Conservation (phyloP, 129 eudicot species). For the Heracleum sosnowskyi region DNA sequence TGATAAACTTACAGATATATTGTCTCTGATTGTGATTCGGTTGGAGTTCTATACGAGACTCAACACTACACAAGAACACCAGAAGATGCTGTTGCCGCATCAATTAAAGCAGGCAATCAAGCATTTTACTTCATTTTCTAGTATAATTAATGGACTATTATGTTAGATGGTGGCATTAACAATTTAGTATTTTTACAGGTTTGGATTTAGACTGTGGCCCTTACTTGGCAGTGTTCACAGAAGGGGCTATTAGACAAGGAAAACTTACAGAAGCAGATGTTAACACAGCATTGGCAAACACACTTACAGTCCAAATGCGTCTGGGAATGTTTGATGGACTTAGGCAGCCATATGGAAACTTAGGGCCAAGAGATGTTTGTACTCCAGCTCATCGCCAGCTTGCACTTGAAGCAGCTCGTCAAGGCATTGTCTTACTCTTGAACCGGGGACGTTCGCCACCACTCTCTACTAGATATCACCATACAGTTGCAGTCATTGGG, state of each 20-base stretch:
- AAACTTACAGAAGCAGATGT: conserved; percentile 61
- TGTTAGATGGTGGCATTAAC: neutral
- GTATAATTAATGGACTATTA: neutral
- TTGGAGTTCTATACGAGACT: conserved; percentile 40
- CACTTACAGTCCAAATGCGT: conserved; percentile 80
- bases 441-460: conserved; percentile 70
- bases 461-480: conserved; percentile 45
- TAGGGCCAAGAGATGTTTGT: conserved; percentile 72
- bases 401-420: conserved; percentile 94
- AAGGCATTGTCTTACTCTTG: conserved; percentile 74
- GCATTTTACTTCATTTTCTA: neutral
- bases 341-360: conserved; percentile 59
- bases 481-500: conserved; percentile 77
- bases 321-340: conserved; percentile 96
- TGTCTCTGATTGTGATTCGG: conserved; percentile 89
- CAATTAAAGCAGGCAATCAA: conserved; percentile 65
- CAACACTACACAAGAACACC: conserved; percentile 76
- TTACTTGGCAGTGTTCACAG: conserved; percentile 60
- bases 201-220: conserved; percentile 7
- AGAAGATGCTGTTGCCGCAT: conserved; percentile 73
- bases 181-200: neutral
- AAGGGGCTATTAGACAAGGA: conserved; percentile 59
- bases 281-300: conserved; percentile 57
- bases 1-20: conserved; percentile 43
- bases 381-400: conserved; percentile 54